A percentile compares a stretch with the other conserved stretches of the same genome.
Evolutionary conservation across 306 rosid species (phyloP).

Genomic region (Pyrus communis): DNA sequence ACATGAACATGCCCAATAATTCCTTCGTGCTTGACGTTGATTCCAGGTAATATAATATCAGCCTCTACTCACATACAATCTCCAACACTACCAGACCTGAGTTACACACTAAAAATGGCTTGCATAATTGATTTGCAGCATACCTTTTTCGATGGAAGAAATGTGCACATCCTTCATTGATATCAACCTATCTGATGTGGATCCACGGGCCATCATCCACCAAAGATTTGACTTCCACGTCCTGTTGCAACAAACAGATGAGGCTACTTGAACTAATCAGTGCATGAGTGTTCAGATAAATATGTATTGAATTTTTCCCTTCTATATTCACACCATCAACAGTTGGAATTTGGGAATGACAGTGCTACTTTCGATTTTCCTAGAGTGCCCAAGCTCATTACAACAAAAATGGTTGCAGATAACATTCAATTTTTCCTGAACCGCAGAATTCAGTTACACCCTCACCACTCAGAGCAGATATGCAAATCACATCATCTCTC

Average conservation of each 20-base stretch:
- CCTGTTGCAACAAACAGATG: slow-evolving; percentile 46
- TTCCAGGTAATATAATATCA: slow-evolving; percentile 49
- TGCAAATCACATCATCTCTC: slow-evolving; percentile 73
- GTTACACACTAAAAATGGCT: neutral
- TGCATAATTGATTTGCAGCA: slow-evolving; percentile 39
- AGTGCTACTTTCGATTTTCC: too few species aligned
- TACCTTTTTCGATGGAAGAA: slow-evolving; percentile 88
- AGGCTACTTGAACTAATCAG: neutral
- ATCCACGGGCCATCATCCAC: slow-evolving; percentile 61
- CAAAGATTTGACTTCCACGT: slow-evolving; percentile 82
- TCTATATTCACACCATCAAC: neutral
- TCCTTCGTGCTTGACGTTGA: slow-evolving; percentile 81
- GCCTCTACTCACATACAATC: neutral
- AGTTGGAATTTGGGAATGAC: neutral
- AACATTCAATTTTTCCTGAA: slow-evolving; percentile 62
- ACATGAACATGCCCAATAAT: slow-evolving; percentile 47
- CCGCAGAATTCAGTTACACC: slow-evolving; percentile 70
- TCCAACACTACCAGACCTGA: neutral
- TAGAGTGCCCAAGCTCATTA: too few species aligned
- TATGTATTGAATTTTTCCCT: too few species aligned
- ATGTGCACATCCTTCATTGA: slow-evolving; percentile 63
- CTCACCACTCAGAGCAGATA: slow-evolving; percentile 72
- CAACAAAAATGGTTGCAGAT: too few species aligned
- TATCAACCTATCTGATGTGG: slow-evolving; percentile 52
- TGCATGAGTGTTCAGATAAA: too few species aligned